Base-by-base conservation (phyloP, 805 yeast genomes). In the Cyberlindnera nakhonratchasimensis region DNA sequence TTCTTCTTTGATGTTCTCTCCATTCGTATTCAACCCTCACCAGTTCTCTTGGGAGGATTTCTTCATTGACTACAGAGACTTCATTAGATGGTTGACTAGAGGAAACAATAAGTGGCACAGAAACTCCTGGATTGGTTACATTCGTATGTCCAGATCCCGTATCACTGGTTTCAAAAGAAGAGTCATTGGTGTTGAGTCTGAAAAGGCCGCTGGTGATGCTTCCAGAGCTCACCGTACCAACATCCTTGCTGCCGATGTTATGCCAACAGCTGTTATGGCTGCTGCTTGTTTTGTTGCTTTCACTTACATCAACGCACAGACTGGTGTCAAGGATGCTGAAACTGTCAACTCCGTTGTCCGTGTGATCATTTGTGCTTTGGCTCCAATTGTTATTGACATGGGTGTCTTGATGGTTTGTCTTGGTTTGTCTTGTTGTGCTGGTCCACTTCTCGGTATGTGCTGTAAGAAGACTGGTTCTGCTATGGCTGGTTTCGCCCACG, bases 381-480 rank as follows among this genome's bases (percentile, higher is more conserved):
- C 85, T 41, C 99, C 99, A 49, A 84, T 93, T 63, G 96, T 71
- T 24, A 77, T 91, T 64, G 84, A 93, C 64, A 78, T 88, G 65
- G 99, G 96, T 75, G 83, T 80, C 25, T 70, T 90, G 53, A 77
- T 75, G 58, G 75, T 85, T 52, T 77, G 91, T 67, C 73, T 86
- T 56, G 88, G 79, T 56, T 62, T 90, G 67, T 86, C 97, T 13
- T 93, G 99, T 71, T 93, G 97, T 75, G 87, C 96, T 22, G 99
- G 99, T 65, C 99, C 99, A 55, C 57, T 91, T 62, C 79, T 91
- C 52, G 93, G 93, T 45, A 66, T 90, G 70, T 91, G 99, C 69
- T 91, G 98, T 73, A 90, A 90, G 79, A 84, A 86, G 75, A 90
- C 97, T 38, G 96, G 96, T 69, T 83, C 96, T 10, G 95, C 88